Conservation (phyloP, 2,329 filamentous ascomycete genomes). For the Alternaria sp. region DNA sequence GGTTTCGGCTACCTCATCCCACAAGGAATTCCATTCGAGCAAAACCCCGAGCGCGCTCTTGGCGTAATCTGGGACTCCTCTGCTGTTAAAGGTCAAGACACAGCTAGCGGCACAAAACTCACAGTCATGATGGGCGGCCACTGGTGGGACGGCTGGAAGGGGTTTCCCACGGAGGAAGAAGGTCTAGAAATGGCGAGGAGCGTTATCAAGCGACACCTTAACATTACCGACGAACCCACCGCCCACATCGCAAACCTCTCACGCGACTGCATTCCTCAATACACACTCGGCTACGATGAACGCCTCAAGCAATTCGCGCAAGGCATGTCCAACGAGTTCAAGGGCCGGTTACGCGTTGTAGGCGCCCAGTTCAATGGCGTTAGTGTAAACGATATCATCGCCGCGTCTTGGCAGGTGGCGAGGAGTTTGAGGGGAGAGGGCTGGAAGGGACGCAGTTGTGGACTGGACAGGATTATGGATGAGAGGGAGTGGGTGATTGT, state of each 20-base stretch:
- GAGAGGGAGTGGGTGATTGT: slow-evolving; percentile 20
- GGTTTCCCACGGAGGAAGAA: slow-evolving; percentile 69
- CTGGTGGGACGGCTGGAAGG: slow-evolving; percentile 75
- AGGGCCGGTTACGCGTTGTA: slow-evolving; percentile 68
- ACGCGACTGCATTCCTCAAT: slow-evolving; percentile 86
- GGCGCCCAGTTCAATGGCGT: slow-evolving; percentile 57
- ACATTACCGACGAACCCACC: slow-evolving; percentile 68
- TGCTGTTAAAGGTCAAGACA: slow-evolving; percentile 63
- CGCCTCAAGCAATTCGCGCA: slow-evolving; percentile 64
- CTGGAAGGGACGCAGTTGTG: slow-evolving; percentile 36
- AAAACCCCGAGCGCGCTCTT: slow-evolving; percentile 83
- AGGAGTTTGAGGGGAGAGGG: slow-evolving; percentile 44
- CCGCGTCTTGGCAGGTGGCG: slow-evolving; percentile 62
- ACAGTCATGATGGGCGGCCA: slow-evolving; percentile 96
- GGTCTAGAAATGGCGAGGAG: slow-evolving; percentile 72
- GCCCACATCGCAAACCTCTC: slow-evolving; percentile 67
- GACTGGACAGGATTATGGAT: slow-evolving; percentile 30
- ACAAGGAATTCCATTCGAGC: slow-evolving; percentile 68
- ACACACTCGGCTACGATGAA: slow-evolving; percentile 75
- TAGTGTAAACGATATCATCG: slow-evolving; percentile 60
- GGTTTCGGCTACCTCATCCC: slow-evolving; percentile 96
- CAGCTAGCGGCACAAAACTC: slow-evolving; percentile 74
- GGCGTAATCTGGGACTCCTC: slow-evolving; percentile 93
- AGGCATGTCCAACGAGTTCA: slow-evolving; percentile 63
- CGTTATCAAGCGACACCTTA: slow-evolving; percentile 75